These are phyloP conservation scores for Trichoderma breve DNA, from an alignment of 2,329 filamentous ascomycete genomes.

Conservation along the genomic window DNA sequence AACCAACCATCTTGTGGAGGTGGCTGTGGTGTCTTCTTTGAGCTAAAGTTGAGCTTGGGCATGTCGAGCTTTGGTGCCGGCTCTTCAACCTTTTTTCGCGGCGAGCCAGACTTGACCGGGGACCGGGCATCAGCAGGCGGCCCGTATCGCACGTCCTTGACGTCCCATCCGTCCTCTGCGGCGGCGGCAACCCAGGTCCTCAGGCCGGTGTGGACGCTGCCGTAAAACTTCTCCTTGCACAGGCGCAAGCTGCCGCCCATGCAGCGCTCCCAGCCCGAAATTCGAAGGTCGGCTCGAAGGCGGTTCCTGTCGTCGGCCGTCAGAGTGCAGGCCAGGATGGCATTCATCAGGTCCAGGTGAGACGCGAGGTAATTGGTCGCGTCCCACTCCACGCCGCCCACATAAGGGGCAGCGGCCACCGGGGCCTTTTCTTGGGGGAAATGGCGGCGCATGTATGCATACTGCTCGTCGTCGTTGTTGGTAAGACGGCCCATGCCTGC, in stretches of 20 bases:
- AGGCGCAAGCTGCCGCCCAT: slow-evolving; percentile 81
- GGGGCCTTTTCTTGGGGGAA: slow-evolving; percentile 86
- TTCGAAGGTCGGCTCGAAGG: slow-evolving; percentile 72
- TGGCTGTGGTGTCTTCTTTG: slow-evolving; percentile 33
- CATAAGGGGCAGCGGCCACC: slow-evolving; percentile 90
- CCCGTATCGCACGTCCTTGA: slow-evolving; percentile 75
- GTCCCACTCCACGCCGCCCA: slow-evolving; percentile 97
- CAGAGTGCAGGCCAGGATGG: slow-evolving; percentile 78
- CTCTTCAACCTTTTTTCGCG: slow-evolving; percentile 50
- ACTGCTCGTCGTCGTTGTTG: slow-evolving; percentile 41
- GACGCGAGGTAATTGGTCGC: slow-evolving; percentile 94
- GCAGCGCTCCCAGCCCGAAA: slow-evolving; percentile 87
- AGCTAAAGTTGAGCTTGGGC: slow-evolving; percentile 52
- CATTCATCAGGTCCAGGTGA: slow-evolving; percentile 90
- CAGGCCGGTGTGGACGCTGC: slow-evolving; percentile 82
- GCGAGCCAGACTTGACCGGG: slow-evolving; percentile 33
- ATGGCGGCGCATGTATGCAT: slow-evolving; percentile 64
- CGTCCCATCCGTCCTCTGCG: slow-evolving; percentile 83
- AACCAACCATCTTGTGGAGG: slow-evolving; percentile 35
- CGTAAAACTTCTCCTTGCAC: slow-evolving; percentile 98
- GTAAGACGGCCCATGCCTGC: slow-evolving; percentile 23
- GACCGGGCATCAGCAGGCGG: slow-evolving; percentile 41
- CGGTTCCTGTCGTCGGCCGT: slow-evolving; percentile 68
- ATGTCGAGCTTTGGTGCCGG: slow-evolving; percentile 60
- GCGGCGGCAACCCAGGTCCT: slow-evolving; percentile 89